Evolutionary conservation across 345 rosid genomes (phyloP), one percentile per base, ranked within the genome.

Genomic region (Isatis tinctoria): DNA sequence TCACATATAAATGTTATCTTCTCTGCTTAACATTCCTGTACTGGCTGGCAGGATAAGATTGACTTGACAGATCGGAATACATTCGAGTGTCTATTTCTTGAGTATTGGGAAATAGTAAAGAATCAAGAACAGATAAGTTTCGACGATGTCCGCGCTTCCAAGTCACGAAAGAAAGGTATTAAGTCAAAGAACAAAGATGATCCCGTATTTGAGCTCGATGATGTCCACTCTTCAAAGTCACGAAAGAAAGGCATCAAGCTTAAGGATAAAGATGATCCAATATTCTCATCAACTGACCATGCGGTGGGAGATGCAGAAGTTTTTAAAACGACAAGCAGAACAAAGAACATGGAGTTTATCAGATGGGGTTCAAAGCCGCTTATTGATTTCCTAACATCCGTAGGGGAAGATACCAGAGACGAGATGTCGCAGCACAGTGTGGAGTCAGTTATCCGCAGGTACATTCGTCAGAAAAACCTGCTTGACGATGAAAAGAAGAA

Each of bases 361-460:
- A 73, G 85, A 65, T 82, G 85, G 87, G 89, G 87, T 60, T 82
- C 87, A 28, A 81, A 86, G 73, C 79, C 79, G 24, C 90, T 84
- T 45, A 67, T 86, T 52, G 78, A 82, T 32, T 82, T 86, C 80
- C 84, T 86, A 26, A 73, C 39, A 32, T 86, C 76, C 51, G 65
- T 82, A 43, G 87, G 87, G 33, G 82, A 73, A 72, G 83, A 82
- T 47, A 82, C 87, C 36, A 65, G 39, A 32, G 67, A 74, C 1
- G 82, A 72, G 41, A 68, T 84, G 71, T 65, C 82, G 8, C 82
- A 76, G 26, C 61, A 57, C 52, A 70, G 67, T 8, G 83, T 84
- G 58, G 70, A 74, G 51, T 65, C 77, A 20, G 80, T 80, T 24
- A 79, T 86, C 70, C 69, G 60, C 18, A 41, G 26, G 33, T 86